phyloP scores from a whole-genome alignment of 2,329 filamentous ascomycete species.

The Botrytis sinoallii region DNA sequence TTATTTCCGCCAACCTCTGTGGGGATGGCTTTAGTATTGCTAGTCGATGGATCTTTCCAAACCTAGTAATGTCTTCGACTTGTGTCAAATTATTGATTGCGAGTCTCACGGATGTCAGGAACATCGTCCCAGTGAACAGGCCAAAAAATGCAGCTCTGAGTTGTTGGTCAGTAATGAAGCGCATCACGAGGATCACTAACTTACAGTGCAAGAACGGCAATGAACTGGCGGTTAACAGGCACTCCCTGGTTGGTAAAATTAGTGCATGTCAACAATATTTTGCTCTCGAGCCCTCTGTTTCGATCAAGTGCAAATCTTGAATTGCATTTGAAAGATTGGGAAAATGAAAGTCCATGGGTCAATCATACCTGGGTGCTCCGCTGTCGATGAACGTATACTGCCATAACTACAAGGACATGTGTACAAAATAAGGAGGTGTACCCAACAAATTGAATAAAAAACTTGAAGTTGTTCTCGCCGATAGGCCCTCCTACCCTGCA shows the following conservation, averaged over 20 bases:
- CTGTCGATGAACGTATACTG: conserved; percentile 57
- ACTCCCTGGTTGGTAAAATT: conserved; percentile 27
- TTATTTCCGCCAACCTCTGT: conserved; percentile 21
- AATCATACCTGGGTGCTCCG: conserved; percentile 32
- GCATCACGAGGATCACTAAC: conserved; percentile 28
- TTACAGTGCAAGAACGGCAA: conserved; percentile 63
- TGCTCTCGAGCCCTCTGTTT: neutral
- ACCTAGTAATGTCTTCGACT: conserved; percentile 70
- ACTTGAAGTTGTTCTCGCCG: conserved; percentile 83
- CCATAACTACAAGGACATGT: conserved; percentile 60
- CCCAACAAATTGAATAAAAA: conserved; percentile 81
- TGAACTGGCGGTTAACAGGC: conserved; percentile 55
- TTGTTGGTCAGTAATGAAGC: conserved; percentile 7
- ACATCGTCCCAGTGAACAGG: conserved; percentile 79
- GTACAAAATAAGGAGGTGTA: conserved; percentile 69
- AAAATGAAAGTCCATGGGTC: conserved; percentile 8
- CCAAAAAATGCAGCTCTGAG: conserved; percentile 63
- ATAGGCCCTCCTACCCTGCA: conserved; percentile 85
- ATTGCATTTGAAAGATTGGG: neutral
- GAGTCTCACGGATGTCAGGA: conserved; percentile 66
- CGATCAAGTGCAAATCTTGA: neutral
- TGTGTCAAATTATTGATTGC: conserved; percentile 75
- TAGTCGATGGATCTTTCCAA: conserved; percentile 63
- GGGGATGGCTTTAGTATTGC: conserved; percentile 63
- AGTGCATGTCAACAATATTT: neutral